phyloP scores from a whole-genome alignment of 495 filamentous ascomycete genomes.

The Talaromyces liani region DNA sequence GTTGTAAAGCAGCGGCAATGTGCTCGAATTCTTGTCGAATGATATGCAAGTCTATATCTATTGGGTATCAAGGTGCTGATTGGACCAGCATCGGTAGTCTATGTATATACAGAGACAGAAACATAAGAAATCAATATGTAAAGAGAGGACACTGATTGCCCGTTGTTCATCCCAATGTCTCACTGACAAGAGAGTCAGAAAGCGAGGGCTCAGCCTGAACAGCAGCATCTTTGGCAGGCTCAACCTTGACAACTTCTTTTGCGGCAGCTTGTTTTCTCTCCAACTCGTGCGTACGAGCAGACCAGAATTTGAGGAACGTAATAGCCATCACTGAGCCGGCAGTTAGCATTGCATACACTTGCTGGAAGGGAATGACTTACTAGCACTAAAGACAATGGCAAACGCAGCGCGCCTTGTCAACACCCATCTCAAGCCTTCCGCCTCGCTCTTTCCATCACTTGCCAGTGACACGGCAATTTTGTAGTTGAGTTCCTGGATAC shows the following conservation, averaged over 20 bases:
- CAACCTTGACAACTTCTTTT: slow-evolving; percentile 18
- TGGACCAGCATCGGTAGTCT: not conserved
- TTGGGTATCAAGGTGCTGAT: not conserved
- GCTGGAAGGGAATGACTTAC: slow-evolving; percentile 16
- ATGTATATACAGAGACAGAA: not conserved
- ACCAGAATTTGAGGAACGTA: slow-evolving; percentile 37
- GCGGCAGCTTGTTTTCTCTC: slow-evolving; percentile 18
- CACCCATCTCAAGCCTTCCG: slow-evolving; percentile 87
- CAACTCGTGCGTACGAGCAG: slow-evolving; percentile 21
- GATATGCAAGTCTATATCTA: not conserved
- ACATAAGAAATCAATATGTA: not conserved
- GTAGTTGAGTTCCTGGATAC: slow-evolving; percentile 89
- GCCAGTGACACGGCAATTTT: slow-evolving; percentile 83
- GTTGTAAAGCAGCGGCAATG: too few species aligned
- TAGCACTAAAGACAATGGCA: slow-evolving; percentile 52
- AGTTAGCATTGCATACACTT: slow-evolving; percentile 16
- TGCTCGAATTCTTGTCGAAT: not conserved
- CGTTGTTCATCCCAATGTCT: slow-evolving; percentile 28
- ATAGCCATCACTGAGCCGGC: slow-evolving; percentile 35
- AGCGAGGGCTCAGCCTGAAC: slow-evolving; percentile 11
- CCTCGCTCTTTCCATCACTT: slow-evolving; percentile 80
- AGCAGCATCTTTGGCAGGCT: slow-evolving; percentile 20
- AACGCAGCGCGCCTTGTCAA: slow-evolving; percentile 78
- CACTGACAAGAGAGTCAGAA: slow-evolving; percentile 25
- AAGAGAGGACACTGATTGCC: not conserved